These are phyloP conservation scores for Dioscorea zingiberensis DNA, from an alignment of 106 monocot genomes.

Conservation along the genomic window DNA sequence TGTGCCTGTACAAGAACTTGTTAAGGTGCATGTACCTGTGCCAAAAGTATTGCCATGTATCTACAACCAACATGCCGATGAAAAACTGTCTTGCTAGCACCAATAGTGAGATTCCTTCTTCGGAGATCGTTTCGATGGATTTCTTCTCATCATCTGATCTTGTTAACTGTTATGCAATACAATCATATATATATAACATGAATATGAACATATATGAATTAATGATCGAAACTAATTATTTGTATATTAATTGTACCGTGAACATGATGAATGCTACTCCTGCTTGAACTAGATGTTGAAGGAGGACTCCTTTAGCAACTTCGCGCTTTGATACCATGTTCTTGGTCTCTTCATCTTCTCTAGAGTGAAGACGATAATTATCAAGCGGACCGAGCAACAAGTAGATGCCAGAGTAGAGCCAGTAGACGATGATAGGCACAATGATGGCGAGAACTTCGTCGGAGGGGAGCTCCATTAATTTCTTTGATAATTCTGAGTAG, in stretches of 20 bases:
- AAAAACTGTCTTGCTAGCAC: background rate
- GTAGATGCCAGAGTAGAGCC: constrained; percentile 19
- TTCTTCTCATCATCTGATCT: too few species aligned
- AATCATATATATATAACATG: too few species aligned
- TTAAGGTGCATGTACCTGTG: constrained; percentile 7
- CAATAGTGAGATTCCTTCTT: background rate
- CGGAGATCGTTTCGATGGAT: too few species aligned
- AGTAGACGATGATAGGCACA: constrained; percentile 10
- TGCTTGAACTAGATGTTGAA: constrained; percentile 13
- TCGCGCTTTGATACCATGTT: constrained; percentile 13
- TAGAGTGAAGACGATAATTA: constrained; percentile 15
- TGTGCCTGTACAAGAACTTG: constrained; percentile 10
- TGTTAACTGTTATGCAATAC: too few species aligned
- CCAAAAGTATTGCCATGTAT: constrained; percentile 7
- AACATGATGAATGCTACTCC: background rate
- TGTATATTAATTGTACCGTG: background rate
- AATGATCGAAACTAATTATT: too few species aligned
- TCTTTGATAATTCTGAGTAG: too few species aligned
- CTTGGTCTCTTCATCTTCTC: constrained; percentile 13
- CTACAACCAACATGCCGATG: background rate
- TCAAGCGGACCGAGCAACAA: constrained; percentile 17
- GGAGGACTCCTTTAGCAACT: constrained; percentile 7
- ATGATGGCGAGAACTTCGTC: constrained; percentile 8
- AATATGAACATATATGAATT: too few species aligned
- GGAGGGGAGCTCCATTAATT: constrained; percentile 5